A percentile compares a stretch with the other conserved stretches of the same genome.
phyloP scores from a whole-genome alignment of 768 basidiomycete species.

The Lactifluus hygrophoroides region DNA sequence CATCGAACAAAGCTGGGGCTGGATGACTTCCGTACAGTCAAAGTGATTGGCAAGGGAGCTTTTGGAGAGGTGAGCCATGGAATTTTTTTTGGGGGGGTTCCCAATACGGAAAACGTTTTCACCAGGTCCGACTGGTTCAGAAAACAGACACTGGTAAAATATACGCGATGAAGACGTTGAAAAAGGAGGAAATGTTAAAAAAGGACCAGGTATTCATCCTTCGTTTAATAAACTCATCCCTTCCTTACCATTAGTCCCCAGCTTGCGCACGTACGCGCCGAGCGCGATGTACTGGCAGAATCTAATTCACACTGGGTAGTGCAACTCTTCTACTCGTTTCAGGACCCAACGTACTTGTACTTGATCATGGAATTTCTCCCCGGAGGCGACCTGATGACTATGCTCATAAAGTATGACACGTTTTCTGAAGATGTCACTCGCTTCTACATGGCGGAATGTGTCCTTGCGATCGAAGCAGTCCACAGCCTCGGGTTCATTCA shows the following conservation, averaged over 20 bases:
- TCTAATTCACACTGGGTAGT: slow-evolving; percentile 96
- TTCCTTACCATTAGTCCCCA: slow-evolving; percentile 27
- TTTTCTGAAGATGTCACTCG: slow-evolving; percentile 97
- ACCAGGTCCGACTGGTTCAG: slow-evolving; percentile 84
- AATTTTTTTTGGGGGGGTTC: background rate
- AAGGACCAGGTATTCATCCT: slow-evolving; percentile 76
- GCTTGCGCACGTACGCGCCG: slow-evolving; percentile 97
- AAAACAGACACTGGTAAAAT: slow-evolving; percentile 97
- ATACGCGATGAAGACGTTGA: slow-evolving; percentile 97
- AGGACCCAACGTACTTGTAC: slow-evolving; percentile 86
- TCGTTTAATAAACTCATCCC: background rate
- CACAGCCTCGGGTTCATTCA: slow-evolving; percentile 97
- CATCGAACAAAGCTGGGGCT: slow-evolving; percentile 84
- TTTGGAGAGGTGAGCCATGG: slow-evolving; percentile 77
- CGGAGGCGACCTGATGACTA: slow-evolving; percentile 98
- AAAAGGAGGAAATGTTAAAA: slow-evolving; percentile 98
- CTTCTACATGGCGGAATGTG: slow-evolving; percentile 98
- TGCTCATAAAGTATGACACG: slow-evolving; percentile 99
- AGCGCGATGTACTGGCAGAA: slow-evolving; percentile 93
- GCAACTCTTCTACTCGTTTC: slow-evolving; percentile 96
- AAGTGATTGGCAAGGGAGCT: slow-evolving; percentile 98
- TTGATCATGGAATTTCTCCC: slow-evolving; percentile 99
- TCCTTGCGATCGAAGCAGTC: slow-evolving; percentile 94
- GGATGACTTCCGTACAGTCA: slow-evolving; percentile 91
- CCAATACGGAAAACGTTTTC: background rate